These are phyloP conservation scores for Malassezia restricta DNA, from an alignment of 1,284 basidiomycete species.

Conservation along the genomic window DNA sequence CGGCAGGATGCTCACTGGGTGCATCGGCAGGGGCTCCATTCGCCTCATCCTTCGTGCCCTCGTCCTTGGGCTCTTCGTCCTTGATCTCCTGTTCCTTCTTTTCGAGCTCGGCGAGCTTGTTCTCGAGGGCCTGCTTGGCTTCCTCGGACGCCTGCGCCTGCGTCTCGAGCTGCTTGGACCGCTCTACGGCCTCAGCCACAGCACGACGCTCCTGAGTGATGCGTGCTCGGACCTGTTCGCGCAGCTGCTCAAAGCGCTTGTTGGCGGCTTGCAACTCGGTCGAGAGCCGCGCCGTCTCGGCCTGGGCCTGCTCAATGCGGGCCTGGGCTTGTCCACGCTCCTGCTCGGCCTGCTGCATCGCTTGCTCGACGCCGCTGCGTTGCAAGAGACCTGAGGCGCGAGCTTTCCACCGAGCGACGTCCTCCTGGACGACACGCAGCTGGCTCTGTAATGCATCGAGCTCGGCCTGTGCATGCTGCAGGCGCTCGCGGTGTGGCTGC, in stretches of 20 bases:
- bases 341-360: slow-evolving; percentile 38
- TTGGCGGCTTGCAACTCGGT: slow-evolving; percentile 22
- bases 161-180: slow-evolving; percentile 39
- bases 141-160: slow-evolving; percentile 19
- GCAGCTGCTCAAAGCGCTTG: slow-evolving; percentile 31
- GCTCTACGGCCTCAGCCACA: slow-evolving; percentile 45
- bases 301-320: slow-evolving; percentile 20
- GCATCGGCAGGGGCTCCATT: slow-evolving; percentile 4
- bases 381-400: slow-evolving; percentile 66
- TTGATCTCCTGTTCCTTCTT: background rate
- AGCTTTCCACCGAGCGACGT: slow-evolving; percentile 71
- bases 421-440: slow-evolving; percentile 61
- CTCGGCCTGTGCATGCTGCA: slow-evolving; percentile 60
- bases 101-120: slow-evolving; percentile 30
- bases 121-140: slow-evolving; percentile 19
- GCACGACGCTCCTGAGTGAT: slow-evolving; percentile 28
- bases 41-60: background rate
- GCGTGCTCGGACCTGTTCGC: slow-evolving; percentile 31
- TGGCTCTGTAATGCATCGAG: slow-evolving; percentile 60
- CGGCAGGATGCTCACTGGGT: slow-evolving; percentile 10
- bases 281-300: slow-evolving; percentile 3
- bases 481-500: slow-evolving; percentile 63
- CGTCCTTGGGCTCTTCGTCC: background rate
- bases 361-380: slow-evolving; percentile 71
- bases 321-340: slow-evolving; percentile 27